phyloP scores from a whole-genome alignment of 345 rosid genomes.

The Aurinia saxatilis region DNA sequence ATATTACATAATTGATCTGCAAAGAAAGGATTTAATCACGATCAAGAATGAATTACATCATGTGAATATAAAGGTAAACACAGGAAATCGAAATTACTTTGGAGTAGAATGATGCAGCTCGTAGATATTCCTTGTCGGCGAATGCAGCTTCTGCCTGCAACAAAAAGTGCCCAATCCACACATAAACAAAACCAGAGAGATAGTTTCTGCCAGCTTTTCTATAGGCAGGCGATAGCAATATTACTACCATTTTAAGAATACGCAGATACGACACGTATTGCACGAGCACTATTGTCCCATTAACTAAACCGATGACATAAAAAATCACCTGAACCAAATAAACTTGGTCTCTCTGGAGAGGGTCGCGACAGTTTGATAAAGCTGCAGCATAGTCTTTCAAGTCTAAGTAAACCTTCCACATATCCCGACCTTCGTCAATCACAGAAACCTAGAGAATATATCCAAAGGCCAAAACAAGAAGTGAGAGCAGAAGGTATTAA shows the following conservation, averaged over 20 bases:
- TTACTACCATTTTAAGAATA: neutral
- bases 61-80: constrained; percentile 6
- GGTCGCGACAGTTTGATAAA: constrained; percentile 81
- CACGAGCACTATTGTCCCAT: constrained; percentile 3
- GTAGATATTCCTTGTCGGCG: constrained; percentile 66
- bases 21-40: constrained; percentile 20
- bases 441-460: constrained; percentile 68
- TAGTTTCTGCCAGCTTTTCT: neutral
- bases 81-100: constrained; percentile 46
- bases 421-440: constrained; percentile 89
- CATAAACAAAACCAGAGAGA: constrained; percentile 11
- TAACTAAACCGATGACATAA: neutral
- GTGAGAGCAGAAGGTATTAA: constrained; percentile 2
- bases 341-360: constrained; percentile 94
- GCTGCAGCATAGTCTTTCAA: constrained; percentile 95
- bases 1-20: constrained; percentile 79
- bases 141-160: constrained; percentile 96
- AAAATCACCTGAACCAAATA: constrained; percentile 82
- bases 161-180: constrained; percentile 30
- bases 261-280: neutral
- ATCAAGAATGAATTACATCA: constrained; percentile 8
- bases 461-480: constrained; percentile 17
- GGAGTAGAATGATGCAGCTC: constrained; percentile 96
- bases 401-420: constrained; percentile 99
- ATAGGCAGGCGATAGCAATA: neutral